Conservation (phyloP, 1,284 basidiomycete genomes). For the Fomitiporia mediterranea region DNA sequence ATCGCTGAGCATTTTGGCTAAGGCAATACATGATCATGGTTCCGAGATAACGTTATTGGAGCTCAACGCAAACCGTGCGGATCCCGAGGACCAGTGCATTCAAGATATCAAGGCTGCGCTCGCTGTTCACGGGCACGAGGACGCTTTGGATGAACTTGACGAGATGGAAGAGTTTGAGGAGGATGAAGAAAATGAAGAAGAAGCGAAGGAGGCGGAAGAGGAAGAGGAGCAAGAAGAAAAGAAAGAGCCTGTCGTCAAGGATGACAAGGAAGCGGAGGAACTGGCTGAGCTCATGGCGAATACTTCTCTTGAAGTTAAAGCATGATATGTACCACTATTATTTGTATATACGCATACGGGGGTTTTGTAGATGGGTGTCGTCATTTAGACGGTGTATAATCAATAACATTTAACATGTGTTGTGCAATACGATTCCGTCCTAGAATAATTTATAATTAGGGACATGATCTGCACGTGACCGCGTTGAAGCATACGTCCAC, state of each 20-base stretch:
- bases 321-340: neutral
- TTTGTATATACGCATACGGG: neutral
- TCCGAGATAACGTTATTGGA: conserved; percentile 63
- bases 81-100: conserved; percentile 76
- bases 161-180: conserved; percentile 58
- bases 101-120: conserved; percentile 61
- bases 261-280: conserved; percentile 23
- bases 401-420: neutral
- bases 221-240: conserved; percentile 34
- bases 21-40: conserved; percentile 59
- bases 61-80: conserved; percentile 84
- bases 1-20: conserved; percentile 64
- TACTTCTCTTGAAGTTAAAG: conserved; percentile 9
- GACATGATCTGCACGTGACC: conserved; percentile 14
- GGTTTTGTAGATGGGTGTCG: neutral
- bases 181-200: conserved; percentile 42
- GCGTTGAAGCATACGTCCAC: neutral
- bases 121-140: conserved; percentile 70
- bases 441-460: too few species aligned
- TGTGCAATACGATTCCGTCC: neutral
- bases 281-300: conserved; percentile 26
- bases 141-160: conserved; percentile 74
- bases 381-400: too few species aligned
- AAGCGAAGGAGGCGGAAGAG: conserved; percentile 35
- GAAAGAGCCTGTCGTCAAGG: conserved; percentile 27